phyloP scores from a whole-genome alignment of 2,329 filamentous ascomycete species.

The Colletotrichum coccodes region DNA sequence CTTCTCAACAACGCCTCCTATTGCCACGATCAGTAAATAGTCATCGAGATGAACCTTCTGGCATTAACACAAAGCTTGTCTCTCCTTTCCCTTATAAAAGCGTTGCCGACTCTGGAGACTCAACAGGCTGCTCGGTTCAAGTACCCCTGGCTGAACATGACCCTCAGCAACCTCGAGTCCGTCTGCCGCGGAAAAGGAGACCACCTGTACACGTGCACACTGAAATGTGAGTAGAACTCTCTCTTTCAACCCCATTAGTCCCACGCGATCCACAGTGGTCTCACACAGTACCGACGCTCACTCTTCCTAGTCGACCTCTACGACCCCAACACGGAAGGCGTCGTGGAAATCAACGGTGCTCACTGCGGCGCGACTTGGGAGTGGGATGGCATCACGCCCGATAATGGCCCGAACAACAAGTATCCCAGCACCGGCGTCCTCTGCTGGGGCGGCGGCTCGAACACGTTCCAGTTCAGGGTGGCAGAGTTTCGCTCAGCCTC shows the following conservation, averaged over 20 bases:
- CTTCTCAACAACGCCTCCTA: background rate
- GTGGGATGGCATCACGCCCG: constrained; percentile 37
- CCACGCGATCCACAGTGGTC: background rate
- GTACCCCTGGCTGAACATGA: constrained; percentile 32
- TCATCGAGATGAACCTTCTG: background rate
- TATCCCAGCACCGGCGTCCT: constrained; percentile 25
- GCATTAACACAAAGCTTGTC: background rate
- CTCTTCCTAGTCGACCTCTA: constrained; percentile 29
- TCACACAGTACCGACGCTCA: background rate
- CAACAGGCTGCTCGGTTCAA: constrained; percentile 5
- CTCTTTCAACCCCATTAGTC: no score
- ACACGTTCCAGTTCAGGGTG: constrained; percentile 31
- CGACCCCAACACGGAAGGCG: constrained; percentile 32
- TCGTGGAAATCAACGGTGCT: constrained; percentile 32
- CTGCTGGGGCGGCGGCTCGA: constrained; percentile 24
- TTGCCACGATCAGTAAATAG: background rate
- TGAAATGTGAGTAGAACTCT: constrained; percentile 17
- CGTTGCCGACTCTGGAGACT: constrained; percentile 3
- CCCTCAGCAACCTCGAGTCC: constrained; percentile 25
- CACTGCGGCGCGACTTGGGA: constrained; percentile 36
- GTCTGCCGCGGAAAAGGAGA: constrained; percentile 5
- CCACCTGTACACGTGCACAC: constrained; percentile 16
- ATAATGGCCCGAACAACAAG: constrained; percentile 40
- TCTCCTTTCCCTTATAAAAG: constrained; percentile 1
- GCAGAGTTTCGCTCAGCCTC: constrained; percentile 29